These are phyloP conservation scores for Nitzschia sp. DNA, from an alignment of 108 stramenopile genomes.

Conservation along the genomic window DNA sequence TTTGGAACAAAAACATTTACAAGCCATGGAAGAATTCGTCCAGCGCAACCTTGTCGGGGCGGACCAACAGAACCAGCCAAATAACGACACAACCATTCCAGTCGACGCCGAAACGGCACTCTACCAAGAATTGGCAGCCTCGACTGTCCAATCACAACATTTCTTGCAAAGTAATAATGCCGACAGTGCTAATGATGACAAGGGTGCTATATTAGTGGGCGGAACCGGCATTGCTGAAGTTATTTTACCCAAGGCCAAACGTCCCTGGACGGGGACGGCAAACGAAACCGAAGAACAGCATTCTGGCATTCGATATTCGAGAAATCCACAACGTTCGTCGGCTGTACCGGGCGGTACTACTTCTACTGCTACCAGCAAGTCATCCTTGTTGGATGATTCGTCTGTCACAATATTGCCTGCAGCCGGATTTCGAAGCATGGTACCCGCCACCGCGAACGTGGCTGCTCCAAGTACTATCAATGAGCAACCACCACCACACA, in stretches of 20 bases:
- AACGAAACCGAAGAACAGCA: neutral
- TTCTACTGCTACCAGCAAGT: neutral
- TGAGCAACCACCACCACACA: neutral
- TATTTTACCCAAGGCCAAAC: constrained; percentile 21
- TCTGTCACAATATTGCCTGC: neutral
- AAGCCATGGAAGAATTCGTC: constrained; percentile 36
- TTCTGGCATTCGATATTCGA: neutral
- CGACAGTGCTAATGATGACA: constrained; percentile 5
- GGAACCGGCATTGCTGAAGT: constrained; percentile 40
- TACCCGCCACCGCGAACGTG: neutral
- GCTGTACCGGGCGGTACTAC: neutral
- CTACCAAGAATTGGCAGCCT: constrained; percentile 15
- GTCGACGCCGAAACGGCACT: constrained; percentile 9
- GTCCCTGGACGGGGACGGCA: neutral
- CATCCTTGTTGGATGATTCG: too few relatives aligned
- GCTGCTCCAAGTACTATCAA: too few relatives aligned
- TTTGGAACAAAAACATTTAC: constrained; percentile 23
- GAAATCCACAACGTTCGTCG: neutral
- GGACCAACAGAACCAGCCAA: neutral
- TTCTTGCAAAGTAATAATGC: neutral
- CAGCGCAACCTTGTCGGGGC: neutral
- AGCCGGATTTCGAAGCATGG: constrained; percentile 10
- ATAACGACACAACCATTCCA: neutral
- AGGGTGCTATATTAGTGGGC: constrained; percentile 25
- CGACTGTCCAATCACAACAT: neutral